Evolutionary conservation across 805 yeast genomes (phyloP), one percentile per base, ranked within the genome.

Genomic region (Wickerhamiella siamensis): DNA sequence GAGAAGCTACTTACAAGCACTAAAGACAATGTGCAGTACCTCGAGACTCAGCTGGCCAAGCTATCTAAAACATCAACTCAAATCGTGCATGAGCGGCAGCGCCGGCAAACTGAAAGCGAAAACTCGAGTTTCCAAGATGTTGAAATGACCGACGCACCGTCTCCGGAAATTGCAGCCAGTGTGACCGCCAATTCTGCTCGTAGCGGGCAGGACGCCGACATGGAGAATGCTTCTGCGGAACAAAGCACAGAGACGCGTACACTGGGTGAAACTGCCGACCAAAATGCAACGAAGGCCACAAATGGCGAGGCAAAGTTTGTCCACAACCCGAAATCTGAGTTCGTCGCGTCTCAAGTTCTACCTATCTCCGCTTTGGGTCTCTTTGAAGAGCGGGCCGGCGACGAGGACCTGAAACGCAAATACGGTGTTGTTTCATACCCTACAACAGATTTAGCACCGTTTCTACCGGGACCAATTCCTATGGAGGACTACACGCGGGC

Each of bases 401-500:
- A 73, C 33, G 94, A 82, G 37, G 83, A 72, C 51, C 59, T 81
- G 44, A 80, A 81, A 55, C 69, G 69, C 49, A 80, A 79, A 56
- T 84, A 77, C 53, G 95, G 82, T 3, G 98, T 91, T 14, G 82
- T 91, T 0, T 76, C 87, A n/a, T 91, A 76, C 57, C 98, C 98
- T 0, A 72, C 77, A 26, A 67, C 68, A 32, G 94, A 87, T 55
- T 64, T 91, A 36, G 67, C 74, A 49, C 79, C 76, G 42, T 60
- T 80, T 47, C 65, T 91, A 24, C 95, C 98, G 0, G 99, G 98
- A 2, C 74, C 69, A 29, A 77, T 86, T 20, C 98, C 98, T 9
- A 77, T 82, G 57, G 71, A 70, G 43, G 97, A 91, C 60, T 84
- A 83, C 51, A 78, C 95, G 4, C 75, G 76, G 47, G 74, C 78